These are phyloP conservation scores for Cystoderma amianthinum DNA, from an alignment of 768 basidiomycete species.

Conservation along the genomic window DNA sequence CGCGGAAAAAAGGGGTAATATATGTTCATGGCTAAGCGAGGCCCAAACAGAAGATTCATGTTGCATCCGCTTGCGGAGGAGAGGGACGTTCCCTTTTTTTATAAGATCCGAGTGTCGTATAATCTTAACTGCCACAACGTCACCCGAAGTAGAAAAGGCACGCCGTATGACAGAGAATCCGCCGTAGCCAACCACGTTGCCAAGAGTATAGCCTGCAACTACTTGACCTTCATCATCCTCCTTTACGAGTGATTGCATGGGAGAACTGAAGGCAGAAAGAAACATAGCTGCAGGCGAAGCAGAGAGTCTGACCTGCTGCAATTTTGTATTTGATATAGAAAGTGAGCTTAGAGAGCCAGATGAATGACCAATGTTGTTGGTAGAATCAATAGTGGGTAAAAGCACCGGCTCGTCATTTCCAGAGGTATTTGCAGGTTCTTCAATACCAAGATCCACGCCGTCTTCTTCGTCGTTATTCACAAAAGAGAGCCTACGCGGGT, in stretches of 20 bases:
- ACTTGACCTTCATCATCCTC: constrained; percentile 64
- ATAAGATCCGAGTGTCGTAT: constrained; percentile 53
- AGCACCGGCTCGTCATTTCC: no score
- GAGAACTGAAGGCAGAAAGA: constrained; percentile 53
- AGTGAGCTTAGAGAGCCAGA: constrained; percentile 7
- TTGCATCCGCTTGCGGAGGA: constrained; percentile 49
- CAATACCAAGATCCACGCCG: no score
- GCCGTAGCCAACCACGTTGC: constrained; percentile 70
- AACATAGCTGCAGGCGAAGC: constrained; percentile 73
- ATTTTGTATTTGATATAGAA: constrained; percentile 4
- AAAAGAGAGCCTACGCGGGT: no score
- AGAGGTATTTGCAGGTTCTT: no score
- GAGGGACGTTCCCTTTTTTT: constrained; percentile 40
- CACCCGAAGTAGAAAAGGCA: constrained; percentile 57
- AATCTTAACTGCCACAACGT: constrained; percentile 79
- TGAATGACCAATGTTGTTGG: constrained; percentile 28
- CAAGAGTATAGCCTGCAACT: constrained; percentile 70
- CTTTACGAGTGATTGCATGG: constrained; percentile 20
- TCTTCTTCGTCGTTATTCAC: no score
- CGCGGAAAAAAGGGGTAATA: constrained; percentile 74
- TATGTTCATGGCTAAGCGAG: constrained; percentile 74
- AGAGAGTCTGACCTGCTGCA: no score
- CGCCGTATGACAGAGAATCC: constrained; percentile 77
- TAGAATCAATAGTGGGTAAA: no score
- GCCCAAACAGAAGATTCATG: constrained; percentile 73